These are phyloP conservation scores for Dianthus caryophyllus DNA, from an alignment of 148 eudicot genomes.

Conservation along the genomic window DNA sequence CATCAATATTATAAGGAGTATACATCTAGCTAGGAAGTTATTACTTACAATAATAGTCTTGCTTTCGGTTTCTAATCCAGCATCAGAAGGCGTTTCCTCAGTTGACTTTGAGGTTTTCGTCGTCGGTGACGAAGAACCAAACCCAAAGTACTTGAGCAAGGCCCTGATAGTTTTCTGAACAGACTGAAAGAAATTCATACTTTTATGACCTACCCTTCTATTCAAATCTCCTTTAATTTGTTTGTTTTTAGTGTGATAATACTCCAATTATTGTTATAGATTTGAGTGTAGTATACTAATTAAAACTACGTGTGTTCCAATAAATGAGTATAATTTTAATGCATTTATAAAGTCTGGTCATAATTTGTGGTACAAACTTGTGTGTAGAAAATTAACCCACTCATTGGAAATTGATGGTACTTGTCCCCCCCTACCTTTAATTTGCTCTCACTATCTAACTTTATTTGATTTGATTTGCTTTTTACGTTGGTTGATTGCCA, in stretches of 20 bases:
- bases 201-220: neutral
- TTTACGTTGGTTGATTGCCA: too few relatives aligned
- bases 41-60: slow-evolving; percentile 18
- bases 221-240: neutral
- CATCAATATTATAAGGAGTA: too few relatives aligned
- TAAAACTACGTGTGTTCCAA: too few relatives aligned
- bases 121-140: slow-evolving; percentile 6
- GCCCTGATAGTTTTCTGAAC: slow-evolving; percentile 15
- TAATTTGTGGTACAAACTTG: too few relatives aligned
- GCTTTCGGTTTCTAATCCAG: slow-evolving; percentile 1
- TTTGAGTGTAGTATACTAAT: too few relatives aligned
- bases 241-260: neutral
- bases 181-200: slow-evolving; percentile 16
- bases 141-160: slow-evolving; percentile 18
- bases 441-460: too few relatives aligned
- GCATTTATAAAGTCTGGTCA: too few relatives aligned
- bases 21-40: neutral
- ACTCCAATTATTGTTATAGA: neutral
- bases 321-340: too few relatives aligned
- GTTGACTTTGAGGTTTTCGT: neutral
- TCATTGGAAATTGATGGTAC: too few relatives aligned
- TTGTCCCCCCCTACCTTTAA: too few relatives aligned
- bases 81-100: neutral
- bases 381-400: too few relatives aligned
- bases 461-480: too few relatives aligned